A percentile compares a stretch with the other conserved stretches of the same genome.
These are phyloP conservation scores for Axilococcus clingmanii DNA, from an alignment of 139 green algal species.

Conservation along the genomic window DNA sequence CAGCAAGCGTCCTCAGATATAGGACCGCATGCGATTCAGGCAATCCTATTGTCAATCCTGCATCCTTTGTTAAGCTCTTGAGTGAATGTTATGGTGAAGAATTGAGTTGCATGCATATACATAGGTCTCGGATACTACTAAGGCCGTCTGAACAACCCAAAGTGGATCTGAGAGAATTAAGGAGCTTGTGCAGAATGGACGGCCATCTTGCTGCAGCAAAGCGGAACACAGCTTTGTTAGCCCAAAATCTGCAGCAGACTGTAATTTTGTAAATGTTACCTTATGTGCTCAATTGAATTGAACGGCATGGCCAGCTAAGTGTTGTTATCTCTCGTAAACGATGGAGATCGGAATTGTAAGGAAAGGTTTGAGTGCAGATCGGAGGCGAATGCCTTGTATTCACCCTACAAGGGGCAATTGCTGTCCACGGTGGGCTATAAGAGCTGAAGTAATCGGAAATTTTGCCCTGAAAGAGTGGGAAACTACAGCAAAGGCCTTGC, in stretches of 20 bases:
- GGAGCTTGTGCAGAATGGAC: constrained; percentile 19
- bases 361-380: too few species aligned
- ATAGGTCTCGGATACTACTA: constrained; percentile 12
- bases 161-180: constrained; percentile 8
- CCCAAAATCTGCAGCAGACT: too few species aligned
- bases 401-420: too few species aligned
- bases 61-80: constrained; percentile 5
- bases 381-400: too few species aligned
- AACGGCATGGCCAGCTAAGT: too few species aligned
- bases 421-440: too few species aligned
- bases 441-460: too few species aligned
- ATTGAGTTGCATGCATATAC: constrained; percentile 9
- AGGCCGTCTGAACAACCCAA: not conserved
- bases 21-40: constrained; percentile 12
- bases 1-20: constrained; percentile 6
- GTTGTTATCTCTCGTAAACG: too few species aligned
- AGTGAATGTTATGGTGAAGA: not conserved
- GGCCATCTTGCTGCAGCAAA: constrained; percentile 18
- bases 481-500: constrained; percentile 9
- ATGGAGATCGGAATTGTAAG: too few species aligned
- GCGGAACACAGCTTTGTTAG: too few species aligned
- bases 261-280: too few species aligned
- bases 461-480: constrained; percentile 45
- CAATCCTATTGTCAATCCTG: constrained; percentile 17
- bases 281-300: too few species aligned